A percentile compares a stretch with the other conserved stretches of the same genome.
Conservation (phyloP, 768 basidiomycete species). For the Amanita rimosa region DNA sequence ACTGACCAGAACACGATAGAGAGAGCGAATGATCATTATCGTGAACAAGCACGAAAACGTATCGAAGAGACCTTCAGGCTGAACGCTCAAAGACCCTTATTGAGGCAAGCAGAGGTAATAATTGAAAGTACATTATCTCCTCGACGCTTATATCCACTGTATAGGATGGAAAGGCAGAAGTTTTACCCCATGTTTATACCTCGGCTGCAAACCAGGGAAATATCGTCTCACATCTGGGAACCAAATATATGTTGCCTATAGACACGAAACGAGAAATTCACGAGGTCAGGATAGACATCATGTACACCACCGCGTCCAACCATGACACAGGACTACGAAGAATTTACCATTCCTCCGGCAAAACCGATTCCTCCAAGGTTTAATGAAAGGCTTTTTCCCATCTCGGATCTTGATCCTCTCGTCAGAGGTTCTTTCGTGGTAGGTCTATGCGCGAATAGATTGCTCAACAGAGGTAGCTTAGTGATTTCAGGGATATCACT, state of each 20-base stretch:
- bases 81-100: conserved; percentile 59
- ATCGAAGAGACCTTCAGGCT: conserved; percentile 49
- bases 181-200: conserved; percentile 85
- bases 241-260: conserved; percentile 69
- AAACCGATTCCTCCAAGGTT: conserved; percentile 60
- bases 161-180: conserved; percentile 44
- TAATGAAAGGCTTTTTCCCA: conserved; percentile 58
- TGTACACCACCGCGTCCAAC: not conserved
- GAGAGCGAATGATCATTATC: conserved; percentile 19
- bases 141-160: not conserved
- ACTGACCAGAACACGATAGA: not conserved
- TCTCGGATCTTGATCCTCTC: conserved; percentile 67
- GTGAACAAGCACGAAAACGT: conserved; percentile 41
- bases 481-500: conserved; percentile 58
- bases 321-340: conserved; percentile 62
- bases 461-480: conserved; percentile 3
- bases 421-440: conserved; percentile 81
- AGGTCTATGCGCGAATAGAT: conserved; percentile 11
- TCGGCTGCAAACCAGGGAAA: conserved; percentile 51
- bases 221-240: conserved; percentile 61
- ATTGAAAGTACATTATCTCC: not conserved
- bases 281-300: conserved; percentile 38
- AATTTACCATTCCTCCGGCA: conserved; percentile 83
- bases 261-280: conserved; percentile 61
- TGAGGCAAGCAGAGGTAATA: conserved; percentile 40